Evolutionary conservation across 2,329 filamentous ascomycete species (phyloP).

Genomic region (Endocalyx cinctus): DNA sequence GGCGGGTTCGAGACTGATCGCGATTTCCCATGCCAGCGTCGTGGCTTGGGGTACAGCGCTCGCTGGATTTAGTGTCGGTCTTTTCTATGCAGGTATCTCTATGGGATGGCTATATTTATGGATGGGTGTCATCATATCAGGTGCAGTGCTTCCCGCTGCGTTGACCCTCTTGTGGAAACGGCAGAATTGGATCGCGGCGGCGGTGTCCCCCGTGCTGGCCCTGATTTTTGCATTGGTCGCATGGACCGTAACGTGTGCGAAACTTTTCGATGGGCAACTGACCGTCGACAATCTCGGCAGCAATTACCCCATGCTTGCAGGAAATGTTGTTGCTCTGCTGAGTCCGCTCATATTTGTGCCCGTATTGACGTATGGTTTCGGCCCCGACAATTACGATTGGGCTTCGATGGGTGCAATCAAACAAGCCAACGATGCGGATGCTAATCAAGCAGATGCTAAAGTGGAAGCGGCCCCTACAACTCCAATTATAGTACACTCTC

Average conservation of each 20-base stretch:
- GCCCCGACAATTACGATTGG: constrained; percentile 11
- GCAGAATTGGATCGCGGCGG: constrained; percentile 40
- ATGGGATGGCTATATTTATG: constrained; percentile 85
- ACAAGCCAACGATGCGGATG: constrained; percentile 7
- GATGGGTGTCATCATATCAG: constrained; percentile 84
- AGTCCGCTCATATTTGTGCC: constrained; percentile 15
- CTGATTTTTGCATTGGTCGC: constrained; percentile 63
- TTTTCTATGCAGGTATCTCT: constrained; percentile 67
- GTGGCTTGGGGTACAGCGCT: constrained; percentile 66
- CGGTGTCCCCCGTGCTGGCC: constrained; percentile 62
- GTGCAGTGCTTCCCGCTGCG: constrained; percentile 74
- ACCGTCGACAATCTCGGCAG: constrained; percentile 68
- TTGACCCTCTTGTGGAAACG: constrained; percentile 74
- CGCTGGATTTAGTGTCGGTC: constrained; percentile 68
- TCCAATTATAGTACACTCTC: constrained; percentile 2
- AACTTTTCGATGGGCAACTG: constrained; percentile 58
- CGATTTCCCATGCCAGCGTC: constrained; percentile 69
- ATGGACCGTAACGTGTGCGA: constrained; percentile 72
- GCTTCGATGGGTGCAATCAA: constrained; percentile 21
- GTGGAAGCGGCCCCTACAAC: constrained; percentile 17
- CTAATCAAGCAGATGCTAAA: constrained; percentile 37
- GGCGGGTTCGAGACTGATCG: constrained; percentile 68
- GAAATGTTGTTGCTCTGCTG: constrained; percentile 46
- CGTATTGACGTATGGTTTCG: constrained; percentile 7
- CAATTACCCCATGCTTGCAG: constrained; percentile 82